phyloP scores from a whole-genome alignment of 352 stramenopile genomes.

The Pythium phragmitis region DNA sequence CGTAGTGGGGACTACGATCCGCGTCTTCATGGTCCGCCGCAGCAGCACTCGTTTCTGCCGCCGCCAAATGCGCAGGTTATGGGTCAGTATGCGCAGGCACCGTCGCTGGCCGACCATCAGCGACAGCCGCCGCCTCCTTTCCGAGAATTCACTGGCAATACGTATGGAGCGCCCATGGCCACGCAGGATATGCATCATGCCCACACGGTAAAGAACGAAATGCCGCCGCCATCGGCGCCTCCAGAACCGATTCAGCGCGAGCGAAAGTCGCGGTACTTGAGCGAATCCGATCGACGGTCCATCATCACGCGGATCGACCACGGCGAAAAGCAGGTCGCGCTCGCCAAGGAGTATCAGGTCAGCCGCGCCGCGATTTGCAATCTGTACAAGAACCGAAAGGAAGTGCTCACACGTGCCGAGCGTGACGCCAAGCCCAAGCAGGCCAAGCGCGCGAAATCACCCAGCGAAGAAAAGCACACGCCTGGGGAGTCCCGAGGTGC shows the following conservation, averaged over 20 bases:
- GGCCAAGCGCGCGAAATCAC: neutral
- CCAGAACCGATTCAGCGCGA: slow-evolving; percentile 27
- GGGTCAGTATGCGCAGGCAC: neutral
- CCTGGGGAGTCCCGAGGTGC: neutral
- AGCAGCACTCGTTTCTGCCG: neutral
- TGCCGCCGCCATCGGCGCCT: neutral
- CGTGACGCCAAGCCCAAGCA: slow-evolving; percentile 22
- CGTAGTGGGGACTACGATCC: neutral
- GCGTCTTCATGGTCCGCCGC: neutral
- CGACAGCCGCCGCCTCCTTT: neutral
- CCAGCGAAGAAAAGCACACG: neutral
- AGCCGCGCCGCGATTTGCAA: slow-evolving; percentile 35
- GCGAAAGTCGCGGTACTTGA: slow-evolving; percentile 47
- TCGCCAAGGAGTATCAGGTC: slow-evolving; percentile 34
- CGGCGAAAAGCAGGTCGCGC: slow-evolving; percentile 30
- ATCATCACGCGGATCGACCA: slow-evolving; percentile 32
- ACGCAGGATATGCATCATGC: neutral
- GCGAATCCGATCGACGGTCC: slow-evolving; percentile 36
- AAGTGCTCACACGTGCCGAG: slow-evolving; percentile 23
- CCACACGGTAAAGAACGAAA: slow-evolving; percentile 3
- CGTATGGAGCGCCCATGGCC: neutral
- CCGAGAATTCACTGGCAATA: neutral
- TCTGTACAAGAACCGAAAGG: slow-evolving; percentile 34
- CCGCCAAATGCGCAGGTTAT: neutral
- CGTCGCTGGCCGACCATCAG: neutral